These are phyloP conservation scores for Pythium sp. DNA, from an alignment of 352 stramenopile genomes.

Conservation along the genomic window DNA sequence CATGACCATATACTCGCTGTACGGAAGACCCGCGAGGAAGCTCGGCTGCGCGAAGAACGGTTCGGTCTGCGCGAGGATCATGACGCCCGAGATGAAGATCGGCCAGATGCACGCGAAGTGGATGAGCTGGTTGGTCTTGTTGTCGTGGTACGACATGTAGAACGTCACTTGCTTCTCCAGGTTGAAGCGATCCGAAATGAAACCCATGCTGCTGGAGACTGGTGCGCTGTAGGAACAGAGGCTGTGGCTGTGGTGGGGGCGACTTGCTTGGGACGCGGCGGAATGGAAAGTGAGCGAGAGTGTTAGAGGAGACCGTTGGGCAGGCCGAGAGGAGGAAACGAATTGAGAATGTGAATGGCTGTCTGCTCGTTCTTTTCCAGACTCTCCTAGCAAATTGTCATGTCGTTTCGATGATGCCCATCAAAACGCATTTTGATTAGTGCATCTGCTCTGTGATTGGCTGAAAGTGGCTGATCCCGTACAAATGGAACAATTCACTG, in stretches of 20 bases:
- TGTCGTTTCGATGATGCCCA: neutral
- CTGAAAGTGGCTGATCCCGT: no score
- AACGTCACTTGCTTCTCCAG: conserved; percentile 61
- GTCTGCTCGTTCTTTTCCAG: neutral
- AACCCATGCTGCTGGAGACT: conserved; percentile 18
- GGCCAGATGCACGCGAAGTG: conserved; percentile 67
- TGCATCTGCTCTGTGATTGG: no score
- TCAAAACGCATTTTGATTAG: neutral
- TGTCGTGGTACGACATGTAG: conserved; percentile 66
- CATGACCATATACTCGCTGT: conserved; percentile 38
- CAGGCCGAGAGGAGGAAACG: conserved; percentile 3
- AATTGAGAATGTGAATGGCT: neutral
- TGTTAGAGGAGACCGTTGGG: neutral
- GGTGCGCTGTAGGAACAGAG: no score
- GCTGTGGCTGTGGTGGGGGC: neutral
- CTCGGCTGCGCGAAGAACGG: conserved; percentile 21
- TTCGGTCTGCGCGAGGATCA: conserved; percentile 36
- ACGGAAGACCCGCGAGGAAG: conserved; percentile 22
- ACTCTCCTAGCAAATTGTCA: neutral
- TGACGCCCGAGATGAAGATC: conserved; percentile 48
- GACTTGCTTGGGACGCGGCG: neutral
- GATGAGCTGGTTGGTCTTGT: conserved; percentile 58
- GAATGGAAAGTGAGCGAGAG: conserved; percentile 7
- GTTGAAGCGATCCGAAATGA: conserved; percentile 45
- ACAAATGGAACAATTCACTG: no score